Percentiles rank a stretch among this genome's conserved stretches.
These are phyloP conservation scores for Sporothrix mexicana DNA, from an alignment of 2,329 filamentous ascomycete genomes.

Conservation along the genomic window DNA sequence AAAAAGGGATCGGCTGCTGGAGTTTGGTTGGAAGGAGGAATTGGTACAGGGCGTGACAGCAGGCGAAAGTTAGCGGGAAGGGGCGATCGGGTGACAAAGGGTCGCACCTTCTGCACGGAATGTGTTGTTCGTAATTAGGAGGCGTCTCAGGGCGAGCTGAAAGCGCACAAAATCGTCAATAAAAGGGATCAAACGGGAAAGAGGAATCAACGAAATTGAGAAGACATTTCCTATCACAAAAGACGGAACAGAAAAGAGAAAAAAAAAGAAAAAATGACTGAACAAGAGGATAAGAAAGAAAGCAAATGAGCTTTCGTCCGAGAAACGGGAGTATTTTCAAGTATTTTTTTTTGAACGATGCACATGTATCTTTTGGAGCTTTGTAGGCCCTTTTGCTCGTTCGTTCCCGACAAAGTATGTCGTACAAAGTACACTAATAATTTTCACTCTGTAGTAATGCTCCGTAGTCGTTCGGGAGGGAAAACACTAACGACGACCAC, in stretches of 20 bases:
- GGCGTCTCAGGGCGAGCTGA: constrained; percentile 14
- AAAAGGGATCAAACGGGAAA: not conserved
- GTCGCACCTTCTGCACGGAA: constrained; percentile 1
- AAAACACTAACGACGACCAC: constrained; percentile 1
- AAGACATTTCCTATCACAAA: not conserved
- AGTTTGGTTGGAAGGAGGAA: not conserved
- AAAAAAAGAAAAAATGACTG: not conserved
- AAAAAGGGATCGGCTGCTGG: constrained; percentile 21
- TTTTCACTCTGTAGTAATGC: not conserved
- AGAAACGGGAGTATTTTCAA: not conserved
- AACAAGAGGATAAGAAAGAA: not conserved
- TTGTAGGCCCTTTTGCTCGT: not conserved
- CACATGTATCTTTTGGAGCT: not conserved
- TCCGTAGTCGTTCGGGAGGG: constrained; percentile 1
- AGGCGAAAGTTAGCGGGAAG: not conserved
- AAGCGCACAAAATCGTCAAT: not conserved
- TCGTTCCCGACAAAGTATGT: constrained; percentile 7
- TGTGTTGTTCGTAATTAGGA: not conserved
- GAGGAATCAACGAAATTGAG: not conserved
- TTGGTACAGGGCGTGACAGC: not conserved
- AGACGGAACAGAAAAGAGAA: not conserved
- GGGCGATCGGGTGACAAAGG: constrained; percentile 3
- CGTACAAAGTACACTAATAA: constrained; percentile 2
- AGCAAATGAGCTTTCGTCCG: not conserved
- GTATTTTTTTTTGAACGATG: not conserved